Evolutionary conservation across 2,329 filamentous ascomycete species (phyloP).

Genomic region (Aphanocladium album): DNA sequence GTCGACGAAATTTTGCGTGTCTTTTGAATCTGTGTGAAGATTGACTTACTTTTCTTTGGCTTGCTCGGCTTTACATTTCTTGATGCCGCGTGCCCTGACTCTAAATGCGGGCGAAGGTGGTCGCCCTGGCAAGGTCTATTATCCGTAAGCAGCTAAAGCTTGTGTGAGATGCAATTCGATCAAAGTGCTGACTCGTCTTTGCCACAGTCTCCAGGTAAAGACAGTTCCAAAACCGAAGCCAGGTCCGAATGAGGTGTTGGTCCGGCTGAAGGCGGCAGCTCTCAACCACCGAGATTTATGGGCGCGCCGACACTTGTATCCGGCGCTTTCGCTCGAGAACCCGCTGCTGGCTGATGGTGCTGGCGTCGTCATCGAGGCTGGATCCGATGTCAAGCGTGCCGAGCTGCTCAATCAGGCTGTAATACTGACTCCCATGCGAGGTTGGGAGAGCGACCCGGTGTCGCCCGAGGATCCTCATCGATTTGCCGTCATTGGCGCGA

Average conservation of each 20-base stretch:
- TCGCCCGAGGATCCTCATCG: slow-evolving; percentile 62
- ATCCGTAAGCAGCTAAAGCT: slow-evolving; percentile 49
- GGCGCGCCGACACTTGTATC: slow-evolving; percentile 87
- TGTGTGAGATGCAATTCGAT: background rate
- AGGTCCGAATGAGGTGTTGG: slow-evolving; percentile 62
- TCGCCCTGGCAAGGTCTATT: slow-evolving; percentile 85
- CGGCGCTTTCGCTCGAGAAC: slow-evolving; percentile 70
- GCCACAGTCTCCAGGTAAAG: slow-evolving; percentile 51
- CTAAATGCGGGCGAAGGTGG: slow-evolving; percentile 64
- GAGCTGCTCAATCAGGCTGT: slow-evolving; percentile 61
- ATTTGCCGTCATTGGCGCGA: slow-evolving; percentile 66
- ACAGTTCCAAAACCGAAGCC: slow-evolving; percentile 59
- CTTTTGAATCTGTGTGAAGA: too few species aligned
- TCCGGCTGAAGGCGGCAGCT: slow-evolving; percentile 72
- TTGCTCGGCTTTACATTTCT: too few species aligned
- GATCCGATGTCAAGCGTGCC: slow-evolving; percentile 36
- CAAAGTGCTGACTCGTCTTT: background rate
- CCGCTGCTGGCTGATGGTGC: slow-evolving; percentile 80
- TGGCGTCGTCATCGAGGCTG: slow-evolving; percentile 64
- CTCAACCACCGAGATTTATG: slow-evolving; percentile 96
- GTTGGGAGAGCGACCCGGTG: slow-evolving; percentile 67
- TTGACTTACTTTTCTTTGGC: too few species aligned
- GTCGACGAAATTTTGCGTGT: too few species aligned
- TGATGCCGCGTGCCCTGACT: slow-evolving; percentile 55
- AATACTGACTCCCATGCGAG: slow-evolving; percentile 69